Conservation (phyloP, 176 grass and related monocot species). For the Oryza nivara region DNA sequence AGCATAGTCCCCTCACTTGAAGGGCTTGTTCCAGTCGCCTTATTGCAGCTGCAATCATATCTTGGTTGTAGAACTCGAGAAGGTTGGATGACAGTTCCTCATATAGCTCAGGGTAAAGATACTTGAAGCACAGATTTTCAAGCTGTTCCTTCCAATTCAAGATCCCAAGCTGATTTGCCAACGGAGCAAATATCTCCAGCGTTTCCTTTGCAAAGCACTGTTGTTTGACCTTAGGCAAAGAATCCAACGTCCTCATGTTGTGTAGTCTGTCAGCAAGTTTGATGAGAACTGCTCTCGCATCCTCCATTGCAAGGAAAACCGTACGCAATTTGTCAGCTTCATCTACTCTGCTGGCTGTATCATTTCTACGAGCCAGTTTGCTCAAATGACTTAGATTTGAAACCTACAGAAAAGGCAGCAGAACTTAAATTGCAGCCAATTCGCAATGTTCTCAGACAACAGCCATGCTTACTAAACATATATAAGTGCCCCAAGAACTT, state of each 20-base stretch:
- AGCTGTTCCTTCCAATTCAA: slow-evolving; percentile 82
- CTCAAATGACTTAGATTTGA: slow-evolving; percentile 85
- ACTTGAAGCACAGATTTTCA: slow-evolving; percentile 77
- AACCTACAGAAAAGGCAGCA: slow-evolving; percentile 48
- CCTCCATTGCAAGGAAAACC: slow-evolving; percentile 75
- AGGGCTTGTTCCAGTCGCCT: slow-evolving; percentile 67
- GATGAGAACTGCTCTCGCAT: slow-evolving; percentile 75
- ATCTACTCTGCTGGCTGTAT: slow-evolving; percentile 71
- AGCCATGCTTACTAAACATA: slow-evolving; percentile 1
- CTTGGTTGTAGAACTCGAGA: slow-evolving; percentile 58
- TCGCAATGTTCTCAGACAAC: slow-evolving; percentile 7
- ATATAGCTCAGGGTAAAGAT: slow-evolving; percentile 65
- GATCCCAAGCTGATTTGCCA: slow-evolving; percentile 72
- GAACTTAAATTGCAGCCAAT: slow-evolving; percentile 11
- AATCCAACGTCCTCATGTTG: slow-evolving; percentile 70
- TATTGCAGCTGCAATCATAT: slow-evolving; percentile 69
- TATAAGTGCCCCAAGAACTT: not conserved
- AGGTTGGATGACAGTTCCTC: slow-evolving; percentile 61
- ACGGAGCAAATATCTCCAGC: slow-evolving; percentile 72
- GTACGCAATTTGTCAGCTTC: slow-evolving; percentile 75
- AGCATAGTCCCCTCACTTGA: slow-evolving; percentile 60
- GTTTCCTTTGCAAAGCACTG: slow-evolving; percentile 78
- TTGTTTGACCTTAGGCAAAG: slow-evolving; percentile 65
- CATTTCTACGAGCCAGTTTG: slow-evolving; percentile 71
- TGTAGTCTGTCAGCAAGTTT: slow-evolving; percentile 81